Percentiles rank a stretch among this genome's conserved stretches.
These are phyloP conservation scores for Penicillium sclerotiorum DNA, from an alignment of 2,329 filamentous ascomycete genomes.

Conservation along the genomic window DNA sequence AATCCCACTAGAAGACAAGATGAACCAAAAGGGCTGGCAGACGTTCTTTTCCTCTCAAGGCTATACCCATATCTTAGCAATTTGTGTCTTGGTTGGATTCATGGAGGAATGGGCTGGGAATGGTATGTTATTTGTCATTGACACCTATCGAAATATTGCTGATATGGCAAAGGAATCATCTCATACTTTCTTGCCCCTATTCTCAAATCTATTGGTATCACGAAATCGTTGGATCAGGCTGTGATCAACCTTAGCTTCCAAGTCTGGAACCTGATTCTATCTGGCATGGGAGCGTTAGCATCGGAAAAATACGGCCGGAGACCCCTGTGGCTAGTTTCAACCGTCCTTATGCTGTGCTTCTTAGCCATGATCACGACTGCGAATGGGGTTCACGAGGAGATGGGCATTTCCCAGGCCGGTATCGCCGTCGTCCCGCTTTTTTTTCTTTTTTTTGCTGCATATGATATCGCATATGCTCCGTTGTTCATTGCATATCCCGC, in stretches of 20 bases:
- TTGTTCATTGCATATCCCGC: constrained; percentile 24
- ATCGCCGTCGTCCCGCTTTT: constrained; percentile 27
- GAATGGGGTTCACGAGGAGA: neutral
- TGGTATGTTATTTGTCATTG: neutral
- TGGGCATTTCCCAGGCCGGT: neutral
- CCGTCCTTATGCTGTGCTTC: neutral
- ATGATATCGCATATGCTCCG: constrained; percentile 24
- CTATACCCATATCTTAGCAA: neutral
- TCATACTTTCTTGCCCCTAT: neutral
- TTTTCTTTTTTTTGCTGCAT: constrained; percentile 22
- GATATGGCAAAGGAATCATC: neutral
- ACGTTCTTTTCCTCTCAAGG: neutral
- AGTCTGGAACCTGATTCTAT: neutral
- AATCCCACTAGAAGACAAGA: neutral
- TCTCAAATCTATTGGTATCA: neutral
- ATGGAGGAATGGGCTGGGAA: constrained; percentile 4
- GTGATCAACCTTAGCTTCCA: neutral
- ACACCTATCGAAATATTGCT: neutral
- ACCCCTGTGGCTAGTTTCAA: neutral
- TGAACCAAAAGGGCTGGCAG: neutral
- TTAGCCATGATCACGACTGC: neutral
- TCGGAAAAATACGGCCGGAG: neutral
- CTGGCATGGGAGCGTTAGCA: neutral
- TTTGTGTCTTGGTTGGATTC: neutral
- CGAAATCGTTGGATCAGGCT: neutral